phyloP scores from a whole-genome alignment of 1,284 basidiomycete genomes.

The Sporisorium reilianum region DNA sequence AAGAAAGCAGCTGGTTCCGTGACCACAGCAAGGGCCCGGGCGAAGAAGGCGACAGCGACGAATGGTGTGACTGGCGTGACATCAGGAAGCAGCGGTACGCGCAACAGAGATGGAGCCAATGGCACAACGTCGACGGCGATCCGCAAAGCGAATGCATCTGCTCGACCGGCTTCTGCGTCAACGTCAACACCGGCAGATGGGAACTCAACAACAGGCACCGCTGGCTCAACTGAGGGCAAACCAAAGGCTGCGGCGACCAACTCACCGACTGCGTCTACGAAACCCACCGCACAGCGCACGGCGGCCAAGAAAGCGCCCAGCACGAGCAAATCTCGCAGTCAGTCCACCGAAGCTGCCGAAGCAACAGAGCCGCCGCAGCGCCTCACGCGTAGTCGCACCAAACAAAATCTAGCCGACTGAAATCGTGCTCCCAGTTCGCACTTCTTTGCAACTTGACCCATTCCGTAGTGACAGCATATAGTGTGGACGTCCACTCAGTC shows the following conservation, averaged over 20 bases:
- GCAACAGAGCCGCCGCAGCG: conserved; percentile 23
- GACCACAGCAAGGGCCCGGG: conserved; percentile 4
- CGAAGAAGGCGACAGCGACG: background rate
- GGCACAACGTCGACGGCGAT: background rate
- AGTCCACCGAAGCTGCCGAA: conserved; percentile 9
- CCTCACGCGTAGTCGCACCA: conserved; percentile 41
- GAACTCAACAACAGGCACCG: background rate
- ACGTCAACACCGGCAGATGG: background rate
- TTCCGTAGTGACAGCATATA: background rate
- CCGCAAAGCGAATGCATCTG: background rate
- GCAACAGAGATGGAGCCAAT: conserved; percentile 15
- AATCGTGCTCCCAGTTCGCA: background rate
- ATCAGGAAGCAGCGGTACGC: background rate
- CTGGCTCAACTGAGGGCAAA: conserved; percentile 18
- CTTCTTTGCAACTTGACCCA: background rate
- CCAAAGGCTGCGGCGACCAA: background rate
- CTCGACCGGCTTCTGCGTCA: background rate
- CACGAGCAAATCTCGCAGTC: conserved; percentile 16
- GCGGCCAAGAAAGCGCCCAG: conserved; percentile 10
- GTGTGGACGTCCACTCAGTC: background rate
- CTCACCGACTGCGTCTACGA: background rate
- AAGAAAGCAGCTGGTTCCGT: conserved; percentile 4
- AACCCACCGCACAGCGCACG: conserved; percentile 8
- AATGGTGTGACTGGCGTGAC: background rate
- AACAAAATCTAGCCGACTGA: conserved; percentile 35